A percentile compares a stretch with the other conserved stretches of the same genome.
Conservation (phyloP, 2,329 filamentous ascomycete genomes). For the Claviceps fusiformis region DNA sequence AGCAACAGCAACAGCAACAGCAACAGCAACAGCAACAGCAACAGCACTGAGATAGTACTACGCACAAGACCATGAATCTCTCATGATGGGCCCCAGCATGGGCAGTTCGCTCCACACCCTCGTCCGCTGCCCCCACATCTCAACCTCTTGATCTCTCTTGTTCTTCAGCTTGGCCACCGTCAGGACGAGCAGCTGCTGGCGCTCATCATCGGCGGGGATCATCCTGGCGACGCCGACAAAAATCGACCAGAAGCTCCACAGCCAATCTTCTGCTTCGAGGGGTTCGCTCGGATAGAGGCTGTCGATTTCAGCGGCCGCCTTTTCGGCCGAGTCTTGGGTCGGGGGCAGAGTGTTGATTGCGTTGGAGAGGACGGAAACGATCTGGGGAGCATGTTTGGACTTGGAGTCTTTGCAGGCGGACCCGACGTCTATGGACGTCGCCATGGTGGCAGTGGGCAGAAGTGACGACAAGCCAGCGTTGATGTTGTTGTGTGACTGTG, state of each 20-base stretch:
- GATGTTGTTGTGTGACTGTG: too few relatives aligned
- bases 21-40: too few relatives aligned
- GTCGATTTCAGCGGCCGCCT: slow-evolving; percentile 14
- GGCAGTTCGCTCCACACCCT: slow-evolving; percentile 18
- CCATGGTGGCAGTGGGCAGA: slow-evolving; percentile 1
- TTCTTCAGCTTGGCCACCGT: slow-evolving; percentile 11
- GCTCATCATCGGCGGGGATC: slow-evolving; percentile 14
- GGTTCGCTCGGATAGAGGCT: slow-evolving; percentile 10
- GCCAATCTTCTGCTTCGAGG: slow-evolving; percentile 12
- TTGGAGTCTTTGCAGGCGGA: slow-evolving; percentile 1
- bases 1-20: too few relatives aligned
- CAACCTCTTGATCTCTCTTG: slow-evolving; percentile 11
- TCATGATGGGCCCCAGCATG: slow-evolving; percentile 17
- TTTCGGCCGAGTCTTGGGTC: slow-evolving; percentile 9
- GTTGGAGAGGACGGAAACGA: slow-evolving; percentile 13
- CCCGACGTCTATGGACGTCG: slow-evolving; percentile 2
- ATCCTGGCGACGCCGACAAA: slow-evolving; percentile 13
- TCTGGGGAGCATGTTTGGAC: slow-evolving; percentile 7
- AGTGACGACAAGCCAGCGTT: too few relatives aligned
- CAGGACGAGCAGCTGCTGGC: slow-evolving; percentile 12
- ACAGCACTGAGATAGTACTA: too few relatives aligned
- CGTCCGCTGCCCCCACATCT: slow-evolving; percentile 15
- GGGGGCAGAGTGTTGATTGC: slow-evolving; percentile 10
- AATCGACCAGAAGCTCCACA: slow-evolving; percentile 18
- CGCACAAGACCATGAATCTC: slow-evolving; percentile 18